These are phyloP conservation scores for Cladosporium sp. DNA, from an alignment of 2,329 filamentous ascomycete genomes.

Conservation along the genomic window DNA sequence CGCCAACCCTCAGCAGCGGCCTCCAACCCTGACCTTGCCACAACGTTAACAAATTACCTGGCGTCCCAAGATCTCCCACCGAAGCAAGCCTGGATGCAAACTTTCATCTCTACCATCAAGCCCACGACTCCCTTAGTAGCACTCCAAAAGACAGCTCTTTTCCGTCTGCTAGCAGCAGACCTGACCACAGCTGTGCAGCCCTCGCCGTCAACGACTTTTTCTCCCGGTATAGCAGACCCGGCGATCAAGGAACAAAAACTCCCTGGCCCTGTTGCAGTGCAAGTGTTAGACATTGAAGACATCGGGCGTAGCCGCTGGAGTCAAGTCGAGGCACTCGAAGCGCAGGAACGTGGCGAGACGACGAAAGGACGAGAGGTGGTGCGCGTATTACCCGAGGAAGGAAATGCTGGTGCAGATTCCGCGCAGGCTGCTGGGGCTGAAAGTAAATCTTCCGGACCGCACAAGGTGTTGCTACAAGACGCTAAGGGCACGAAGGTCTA, in stretches of 20 bases:
- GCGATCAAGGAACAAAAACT: conserved; percentile 54
- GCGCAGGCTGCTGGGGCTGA: conserved; percentile 22
- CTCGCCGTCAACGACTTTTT: conserved; percentile 47
- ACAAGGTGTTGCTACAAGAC: conserved; percentile 81
- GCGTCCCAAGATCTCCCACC: conserved; percentile 42
- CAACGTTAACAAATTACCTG: conserved; percentile 17
- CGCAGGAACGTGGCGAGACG: conserved; percentile 65
- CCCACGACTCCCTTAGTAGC: conserved; percentile 60
- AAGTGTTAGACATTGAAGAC: conserved; percentile 83
- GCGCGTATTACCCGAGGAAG: conserved; percentile 56
- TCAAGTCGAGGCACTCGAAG: conserved; percentile 77
- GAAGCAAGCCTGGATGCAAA: conserved; percentile 58
- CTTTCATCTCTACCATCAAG: conserved; percentile 54
- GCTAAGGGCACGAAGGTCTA: conserved; percentile 62
- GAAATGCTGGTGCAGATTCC: conserved; percentile 33
- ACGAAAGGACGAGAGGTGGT: conserved; percentile 77
- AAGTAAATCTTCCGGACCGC: conserved; percentile 51
- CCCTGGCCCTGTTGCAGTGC: conserved; percentile 62
- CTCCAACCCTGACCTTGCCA: conserved; percentile 10
- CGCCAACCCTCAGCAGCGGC: not conserved
- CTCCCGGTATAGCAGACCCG: conserved; percentile 52
- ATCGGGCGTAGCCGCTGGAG: conserved; percentile 75
- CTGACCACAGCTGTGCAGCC: conserved; percentile 57
- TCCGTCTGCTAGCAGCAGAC: conserved; percentile 74
- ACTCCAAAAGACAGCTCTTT: conserved; percentile 71